Base-by-base conservation (phyloP, 768 basidiomycete species). In the Zangia roseola region DNA sequence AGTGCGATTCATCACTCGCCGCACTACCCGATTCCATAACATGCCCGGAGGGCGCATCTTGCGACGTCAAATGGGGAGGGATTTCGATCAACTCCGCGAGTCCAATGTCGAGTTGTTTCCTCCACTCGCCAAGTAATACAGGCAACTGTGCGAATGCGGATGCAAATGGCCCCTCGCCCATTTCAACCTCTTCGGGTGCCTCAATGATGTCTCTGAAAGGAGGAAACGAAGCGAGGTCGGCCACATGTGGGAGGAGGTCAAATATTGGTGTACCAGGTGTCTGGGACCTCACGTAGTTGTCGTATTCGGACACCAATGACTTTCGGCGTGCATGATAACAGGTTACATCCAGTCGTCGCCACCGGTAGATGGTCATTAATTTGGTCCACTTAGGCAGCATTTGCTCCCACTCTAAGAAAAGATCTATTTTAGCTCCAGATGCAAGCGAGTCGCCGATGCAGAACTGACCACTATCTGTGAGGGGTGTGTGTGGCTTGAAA, bases 121-220 rank as follows among this genome's bases (percentile, higher is more conserved):
- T 51, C 58, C 58, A 59, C 16, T 38, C 40, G 8, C 12, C 2
- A 23, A 47, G 47, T 1, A 58, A 8, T 4, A 10, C 25, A 13
- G 49, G 53, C 5, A 59, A 33, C 14, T 55, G 46, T 24, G 34
- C 19, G 24, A 59, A 59, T 4, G 47, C 58, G 25, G 34, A 5
- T 1, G 50, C 28, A 19, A 52, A 51, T 8, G 35, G 20, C 24
- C 35, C 2, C 5, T 13, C 24, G 8, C 28, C 5, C 16, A 7
- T 43, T 13, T 36, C 9, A 16, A 21, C 12, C 5, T 7, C 43
- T 24, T 52, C 47, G 0, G 57, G 47, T 6, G 35, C 41, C 34
- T 14, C 49, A 26, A 54, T 54, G 17, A 54, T 47, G 3, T 37
- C 30, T 35, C 30, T 20, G 28, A 59, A 59, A 12, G 50, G 47